Percentiles rank a stretch among this genome's conserved stretches.
Conservation (phyloP, 257 asterid species). For the Solanum sparsipilum region DNA sequence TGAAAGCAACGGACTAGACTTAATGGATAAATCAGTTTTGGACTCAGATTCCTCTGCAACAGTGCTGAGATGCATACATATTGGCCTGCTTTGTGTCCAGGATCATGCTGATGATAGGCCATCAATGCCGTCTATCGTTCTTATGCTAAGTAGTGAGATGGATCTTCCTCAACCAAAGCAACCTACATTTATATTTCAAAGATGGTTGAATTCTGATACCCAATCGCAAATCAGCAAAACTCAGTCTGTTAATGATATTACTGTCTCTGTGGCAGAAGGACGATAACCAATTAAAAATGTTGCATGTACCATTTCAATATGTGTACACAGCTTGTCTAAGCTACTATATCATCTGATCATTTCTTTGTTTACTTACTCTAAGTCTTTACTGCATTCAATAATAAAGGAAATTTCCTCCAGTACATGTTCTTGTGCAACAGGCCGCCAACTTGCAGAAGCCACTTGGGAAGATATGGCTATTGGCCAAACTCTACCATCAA, state of each 20-base stretch:
- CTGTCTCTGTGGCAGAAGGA: not conserved
- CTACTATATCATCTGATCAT: not conserved
- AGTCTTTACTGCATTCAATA: not conserved
- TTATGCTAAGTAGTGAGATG: not conserved
- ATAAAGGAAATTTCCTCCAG: not conserved
- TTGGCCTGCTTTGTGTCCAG: conserved; percentile 58
- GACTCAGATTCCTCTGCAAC: conserved; percentile 8
- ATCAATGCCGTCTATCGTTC: conserved; percentile 27
- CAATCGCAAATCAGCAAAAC: not conserved
- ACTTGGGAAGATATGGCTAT: not conserved
- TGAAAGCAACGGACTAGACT: conserved; percentile 21
- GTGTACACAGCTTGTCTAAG: not conserved
- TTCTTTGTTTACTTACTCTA: not conserved
- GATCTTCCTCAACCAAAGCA: not conserved
- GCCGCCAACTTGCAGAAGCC: not conserved
- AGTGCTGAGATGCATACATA: conserved; percentile 39
- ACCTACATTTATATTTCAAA: not conserved
- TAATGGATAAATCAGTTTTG: conserved; percentile 29
- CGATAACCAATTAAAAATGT: not conserved
- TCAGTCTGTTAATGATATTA: not conserved
- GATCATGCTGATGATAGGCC: conserved; percentile 47
- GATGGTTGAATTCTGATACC: not conserved
- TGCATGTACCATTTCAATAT: not conserved
- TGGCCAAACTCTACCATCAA: not conserved
- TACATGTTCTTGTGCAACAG: not conserved